These are phyloP conservation scores for Talaromyces sp. DNA, from an alignment of 2,329 filamentous ascomycete species.

Conservation along the genomic window DNA sequence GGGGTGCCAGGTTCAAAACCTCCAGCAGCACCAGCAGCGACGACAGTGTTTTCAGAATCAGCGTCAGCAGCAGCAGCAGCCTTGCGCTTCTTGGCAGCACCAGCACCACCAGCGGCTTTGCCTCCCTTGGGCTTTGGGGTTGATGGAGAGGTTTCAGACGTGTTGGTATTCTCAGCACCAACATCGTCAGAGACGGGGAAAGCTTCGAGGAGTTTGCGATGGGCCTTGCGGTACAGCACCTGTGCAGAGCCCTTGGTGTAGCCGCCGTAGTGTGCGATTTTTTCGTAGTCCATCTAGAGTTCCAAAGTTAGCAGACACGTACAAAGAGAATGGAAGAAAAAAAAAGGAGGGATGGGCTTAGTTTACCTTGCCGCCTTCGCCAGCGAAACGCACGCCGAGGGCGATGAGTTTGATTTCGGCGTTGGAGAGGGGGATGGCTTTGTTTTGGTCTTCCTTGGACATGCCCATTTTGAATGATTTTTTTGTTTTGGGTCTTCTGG, in stretches of 20 bases:
- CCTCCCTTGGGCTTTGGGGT: neutral
- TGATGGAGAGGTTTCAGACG: neutral
- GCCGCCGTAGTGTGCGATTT: conserved; percentile 28
- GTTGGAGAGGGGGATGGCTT: conserved; percentile 2
- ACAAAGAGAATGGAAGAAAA: neutral
- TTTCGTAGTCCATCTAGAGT: conserved; percentile 34
- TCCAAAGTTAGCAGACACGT: neutral
- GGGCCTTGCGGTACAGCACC: conserved; percentile 30
- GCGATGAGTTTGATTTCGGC: conserved; percentile 11
- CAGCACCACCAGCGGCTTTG: neutral
- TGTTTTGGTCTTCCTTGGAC: conserved; percentile 2
- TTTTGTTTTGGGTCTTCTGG: neutral
- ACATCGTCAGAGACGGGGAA: neutral
- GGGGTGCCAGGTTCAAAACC: neutral
- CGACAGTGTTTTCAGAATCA: neutral
- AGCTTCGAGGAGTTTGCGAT: conserved; percentile 29
- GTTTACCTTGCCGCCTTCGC: conserved; percentile 7
- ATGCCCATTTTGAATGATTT: neutral
- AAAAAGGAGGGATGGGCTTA: neutral
- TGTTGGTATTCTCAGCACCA: neutral
- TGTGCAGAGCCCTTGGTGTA: conserved; percentile 31
- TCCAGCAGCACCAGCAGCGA: neutral
- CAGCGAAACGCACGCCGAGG: conserved; percentile 6
- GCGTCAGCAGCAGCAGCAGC: conserved; percentile 4
- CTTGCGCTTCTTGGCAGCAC: conserved; percentile 19